phyloP scores from a whole-genome alignment of 192 early-diverging fungal genomes.

The Rhizoclosmatium sp. region DNA sequence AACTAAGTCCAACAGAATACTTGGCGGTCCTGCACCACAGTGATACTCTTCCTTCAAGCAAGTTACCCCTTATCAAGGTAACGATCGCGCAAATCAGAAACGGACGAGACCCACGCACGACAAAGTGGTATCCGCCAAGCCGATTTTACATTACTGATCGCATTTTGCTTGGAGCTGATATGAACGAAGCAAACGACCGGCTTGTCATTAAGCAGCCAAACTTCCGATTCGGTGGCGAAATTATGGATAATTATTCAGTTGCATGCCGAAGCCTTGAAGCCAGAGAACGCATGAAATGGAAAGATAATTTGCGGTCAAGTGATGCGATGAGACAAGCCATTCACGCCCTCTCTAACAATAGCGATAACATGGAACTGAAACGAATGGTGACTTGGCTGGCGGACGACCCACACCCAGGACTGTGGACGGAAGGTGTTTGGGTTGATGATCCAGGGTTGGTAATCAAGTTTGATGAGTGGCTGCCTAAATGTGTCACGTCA shows the following conservation, averaged over 20 bases:
- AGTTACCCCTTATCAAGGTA: constrained; percentile 3
- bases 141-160: constrained; percentile 4
- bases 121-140: not conserved
- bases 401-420: constrained; percentile 3
- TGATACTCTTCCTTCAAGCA: not conserved
- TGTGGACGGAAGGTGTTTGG: constrained; percentile 7
- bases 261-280: not conserved
- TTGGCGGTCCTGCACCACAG: constrained; percentile 22
- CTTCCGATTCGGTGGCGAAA: not conserved
- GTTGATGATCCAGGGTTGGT: not conserved
- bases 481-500: not conserved
- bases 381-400: not conserved
- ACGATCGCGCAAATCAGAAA: constrained; percentile 18
- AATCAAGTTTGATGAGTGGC: not conserved
- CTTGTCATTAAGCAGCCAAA: not conserved
- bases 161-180: not conserved
- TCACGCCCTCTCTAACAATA: not conserved
- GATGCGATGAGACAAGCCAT: not conserved
- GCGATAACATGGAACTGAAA: not conserved
- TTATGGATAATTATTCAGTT: not conserved
- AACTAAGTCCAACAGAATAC: not conserved
- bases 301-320: not conserved
- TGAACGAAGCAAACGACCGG: not conserved
- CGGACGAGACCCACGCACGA: constrained; percentile 12
- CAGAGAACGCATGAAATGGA: not conserved